Evolutionary conservation across 441 rosid genomes (phyloP).

Genomic region (Viola pubescens): DNA sequence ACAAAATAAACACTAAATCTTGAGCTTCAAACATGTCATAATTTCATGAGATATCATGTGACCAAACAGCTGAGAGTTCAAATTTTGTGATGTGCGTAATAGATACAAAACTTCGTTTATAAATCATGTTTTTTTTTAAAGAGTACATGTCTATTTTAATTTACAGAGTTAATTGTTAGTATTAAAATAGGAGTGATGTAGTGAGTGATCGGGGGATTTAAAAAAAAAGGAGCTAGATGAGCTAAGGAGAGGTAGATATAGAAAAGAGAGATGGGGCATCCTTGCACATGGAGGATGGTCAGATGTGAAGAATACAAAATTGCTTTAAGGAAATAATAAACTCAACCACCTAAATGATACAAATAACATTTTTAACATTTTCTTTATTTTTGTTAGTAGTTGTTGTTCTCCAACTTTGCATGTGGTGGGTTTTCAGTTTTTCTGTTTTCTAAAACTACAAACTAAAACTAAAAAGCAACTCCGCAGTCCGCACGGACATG

Average conservation of each 20-base stretch:
- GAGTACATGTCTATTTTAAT: too few relatives aligned
- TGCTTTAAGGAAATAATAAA: neutral
- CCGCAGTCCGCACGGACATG: constrained; percentile 7
- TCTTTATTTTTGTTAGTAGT: neutral
- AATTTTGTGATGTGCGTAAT: too few relatives aligned
- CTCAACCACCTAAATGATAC: neutral
- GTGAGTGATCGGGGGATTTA: constrained; percentile 11
- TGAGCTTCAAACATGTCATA: too few relatives aligned
- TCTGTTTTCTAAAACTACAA: neutral
- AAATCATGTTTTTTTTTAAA: too few relatives aligned
- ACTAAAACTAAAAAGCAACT: constrained; percentile 9
- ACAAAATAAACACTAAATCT: too few relatives aligned
- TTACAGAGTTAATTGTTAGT: neutral
- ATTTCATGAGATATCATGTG: too few relatives aligned
- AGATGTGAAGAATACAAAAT: constrained; percentile 1
- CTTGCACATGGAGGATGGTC: constrained; percentile 33
- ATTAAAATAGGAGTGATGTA: constrained; percentile 8
- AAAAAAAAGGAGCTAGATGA: constrained; percentile 2
- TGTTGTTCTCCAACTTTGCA: neutral
- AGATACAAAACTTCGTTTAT: too few relatives aligned
- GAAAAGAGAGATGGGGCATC: constrained; percentile 34
- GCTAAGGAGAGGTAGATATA: neutral
- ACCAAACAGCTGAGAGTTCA: too few relatives aligned
- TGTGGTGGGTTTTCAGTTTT: constrained; percentile 12
- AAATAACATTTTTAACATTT: neutral